Base-by-base conservation (phyloP, 2,329 filamentous ascomycete genomes). In the Dichotomopilus funicola region DNA sequence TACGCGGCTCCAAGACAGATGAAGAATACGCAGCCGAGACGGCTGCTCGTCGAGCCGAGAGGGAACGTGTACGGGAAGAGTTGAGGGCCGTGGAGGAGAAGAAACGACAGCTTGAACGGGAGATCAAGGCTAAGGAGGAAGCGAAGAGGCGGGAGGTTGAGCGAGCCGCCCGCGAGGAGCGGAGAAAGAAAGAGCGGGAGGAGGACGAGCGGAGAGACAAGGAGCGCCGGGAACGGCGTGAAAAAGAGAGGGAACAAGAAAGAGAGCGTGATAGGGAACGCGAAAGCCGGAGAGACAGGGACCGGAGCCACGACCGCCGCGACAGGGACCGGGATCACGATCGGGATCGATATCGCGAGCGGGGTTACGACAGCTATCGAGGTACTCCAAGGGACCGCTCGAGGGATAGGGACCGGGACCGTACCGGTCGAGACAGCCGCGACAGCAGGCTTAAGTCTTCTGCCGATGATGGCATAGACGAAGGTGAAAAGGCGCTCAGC, bases 21-120 rank as follows among this genome's bases (percentile, higher is more conserved):
- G 81, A 85, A 54, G 83, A 87, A 49, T 92, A 91, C 68, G 83
- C 81, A 1, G 78, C 78, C 47, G 87, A 89, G 57, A 85, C 85
- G 1, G 78, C 81, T 8, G 75, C 73, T 6, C 81, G 83, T 49
- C 75, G 80, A 37, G 75, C 77, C 7, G 80, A 84, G 53, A 80
- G 87, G 9, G 82, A 85, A 59, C 78, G 77, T 37, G 74, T 83
- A 8, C 77, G 83, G 53, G 79, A 84, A 47, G 81, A 85, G 62
- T 72, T 85, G 13, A 75, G 79, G 51, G 76, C 75, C 45, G 79
- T 82, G 37, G 78, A 85, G 54, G 83, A 81, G 65, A 81, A 85
- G 68, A 83, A 83, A 64, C 75, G 75, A 34, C 77, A 78, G 53
- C 79, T 83, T 44, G 79, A 80, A 42, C 74, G 73, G 33, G 79